These are phyloP conservation scores for Lepidium sativum DNA, from an alignment of 345 rosid genomes.

Conservation along the genomic window DNA sequence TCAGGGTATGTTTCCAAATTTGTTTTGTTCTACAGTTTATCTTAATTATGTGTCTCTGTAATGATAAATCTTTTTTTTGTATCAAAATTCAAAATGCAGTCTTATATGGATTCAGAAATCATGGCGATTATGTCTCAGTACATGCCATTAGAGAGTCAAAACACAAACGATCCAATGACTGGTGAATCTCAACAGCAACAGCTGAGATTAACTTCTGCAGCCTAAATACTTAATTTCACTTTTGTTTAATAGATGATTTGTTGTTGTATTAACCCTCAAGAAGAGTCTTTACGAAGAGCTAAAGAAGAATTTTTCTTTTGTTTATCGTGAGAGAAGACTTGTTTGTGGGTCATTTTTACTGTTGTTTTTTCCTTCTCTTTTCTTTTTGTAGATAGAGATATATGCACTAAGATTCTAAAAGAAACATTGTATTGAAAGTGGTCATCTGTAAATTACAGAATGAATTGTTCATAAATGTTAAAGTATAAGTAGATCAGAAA, in stretches of 20 bases:
- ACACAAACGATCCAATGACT: constrained; percentile 23
- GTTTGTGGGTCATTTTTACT: neutral
- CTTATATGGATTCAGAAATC: constrained; percentile 97
- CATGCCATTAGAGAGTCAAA: constrained; percentile 87
- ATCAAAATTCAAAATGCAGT: constrained; percentile 34
- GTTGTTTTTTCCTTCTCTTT: neutral
- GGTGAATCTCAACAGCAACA: constrained; percentile 22
- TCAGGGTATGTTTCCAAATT: constrained; percentile 50
- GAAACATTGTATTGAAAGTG: neutral
- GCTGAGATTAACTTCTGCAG: constrained; percentile 23
- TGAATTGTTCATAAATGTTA: neutral
- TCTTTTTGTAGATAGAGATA: neutral
- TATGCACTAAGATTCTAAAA: neutral
- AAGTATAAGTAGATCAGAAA: no score
- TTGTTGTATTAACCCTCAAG: neutral
- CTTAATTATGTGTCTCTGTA: neutral
- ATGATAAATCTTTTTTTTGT: neutral
- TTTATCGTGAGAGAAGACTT: neutral
- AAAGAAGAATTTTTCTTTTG: constrained; percentile 2
- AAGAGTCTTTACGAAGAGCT: constrained; percentile 8
- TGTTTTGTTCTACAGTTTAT: neutral
- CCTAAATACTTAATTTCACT: neutral
- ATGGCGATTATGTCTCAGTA: constrained; percentile 98
- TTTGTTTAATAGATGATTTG: neutral
- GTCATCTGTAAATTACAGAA: neutral